These are phyloP conservation scores for Uronychia binucleata DNA, from an alignment of 73 alveolate species.

Conservation along the genomic window DNA sequence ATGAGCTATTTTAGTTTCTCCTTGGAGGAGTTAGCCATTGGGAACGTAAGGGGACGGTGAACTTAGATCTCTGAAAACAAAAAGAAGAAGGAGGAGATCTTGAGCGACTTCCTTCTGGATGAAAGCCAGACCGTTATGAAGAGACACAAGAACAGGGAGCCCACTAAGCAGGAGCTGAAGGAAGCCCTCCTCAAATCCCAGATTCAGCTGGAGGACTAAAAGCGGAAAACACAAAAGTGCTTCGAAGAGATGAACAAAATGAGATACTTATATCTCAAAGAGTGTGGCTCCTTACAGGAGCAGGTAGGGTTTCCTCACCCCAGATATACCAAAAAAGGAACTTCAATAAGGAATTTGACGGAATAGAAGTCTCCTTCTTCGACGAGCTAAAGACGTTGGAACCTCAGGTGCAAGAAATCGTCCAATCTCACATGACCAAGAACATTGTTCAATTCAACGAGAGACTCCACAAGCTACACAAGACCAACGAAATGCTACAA, in stretches of 20 bases:
- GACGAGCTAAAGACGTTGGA: conserved; percentile 7
- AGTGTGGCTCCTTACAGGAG: conserved; percentile 9
- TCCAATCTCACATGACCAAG: background rate
- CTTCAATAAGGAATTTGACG: conserved; percentile 9
- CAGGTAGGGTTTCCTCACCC: background rate
- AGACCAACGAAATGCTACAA: conserved; percentile 6
- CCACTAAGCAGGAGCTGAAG: background rate
- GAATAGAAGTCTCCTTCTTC: conserved; percentile 6
- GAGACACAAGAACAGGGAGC: background rate
- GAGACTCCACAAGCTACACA: conserved; percentile 3
- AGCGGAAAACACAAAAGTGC: background rate
- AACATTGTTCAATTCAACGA: conserved; percentile 15
- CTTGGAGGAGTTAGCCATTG: background rate
- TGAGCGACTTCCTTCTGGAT: background rate
- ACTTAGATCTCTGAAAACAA: background rate
- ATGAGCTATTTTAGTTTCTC: background rate
- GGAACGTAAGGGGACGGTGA: background rate
- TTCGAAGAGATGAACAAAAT: background rate
- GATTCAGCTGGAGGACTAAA: background rate
- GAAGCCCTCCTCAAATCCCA: background rate
- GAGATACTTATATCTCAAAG: conserved; percentile 16
- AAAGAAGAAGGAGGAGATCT: background rate
- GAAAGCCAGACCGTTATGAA: background rate
- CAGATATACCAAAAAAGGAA: background rate
- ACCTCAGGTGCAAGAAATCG: background rate